Evolutionary conservation across 2,329 filamentous ascomycete genomes (phyloP).

Genomic region (Monosporascus sp.): DNA sequence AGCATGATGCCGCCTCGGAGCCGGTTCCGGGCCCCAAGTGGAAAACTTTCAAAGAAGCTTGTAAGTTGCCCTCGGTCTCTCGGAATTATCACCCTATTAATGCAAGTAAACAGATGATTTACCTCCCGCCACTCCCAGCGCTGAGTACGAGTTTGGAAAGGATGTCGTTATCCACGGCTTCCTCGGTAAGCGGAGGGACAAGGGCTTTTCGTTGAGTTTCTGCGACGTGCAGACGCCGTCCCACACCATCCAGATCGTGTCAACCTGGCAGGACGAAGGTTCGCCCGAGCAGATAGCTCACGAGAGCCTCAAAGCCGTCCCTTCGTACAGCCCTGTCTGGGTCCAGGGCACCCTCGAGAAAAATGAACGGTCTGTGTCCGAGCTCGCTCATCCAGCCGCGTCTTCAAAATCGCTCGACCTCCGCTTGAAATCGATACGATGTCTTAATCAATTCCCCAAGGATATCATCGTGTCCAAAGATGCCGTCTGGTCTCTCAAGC

Average conservation of each 20-base stretch:
- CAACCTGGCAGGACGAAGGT: slow-evolving; percentile 35
- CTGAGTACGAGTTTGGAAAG: slow-evolving; percentile 23
- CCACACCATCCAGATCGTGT: slow-evolving; percentile 34
- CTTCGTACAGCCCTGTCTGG: slow-evolving; percentile 47
- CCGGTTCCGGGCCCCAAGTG: slow-evolving; percentile 2
- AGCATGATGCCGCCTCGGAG: not conserved
- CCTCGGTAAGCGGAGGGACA: slow-evolving; percentile 60
- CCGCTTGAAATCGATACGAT: slow-evolving; percentile 53
- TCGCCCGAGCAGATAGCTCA: slow-evolving; percentile 30
- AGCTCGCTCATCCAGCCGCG: not conserved
- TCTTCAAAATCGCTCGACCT: slow-evolving; percentile 40
- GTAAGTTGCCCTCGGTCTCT: slow-evolving; percentile 12
- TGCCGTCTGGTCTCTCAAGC: slow-evolving; percentile 66
- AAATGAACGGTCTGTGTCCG: not conserved
- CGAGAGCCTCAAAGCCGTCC: slow-evolving; percentile 38
- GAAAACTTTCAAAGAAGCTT: slow-evolving; percentile 8
- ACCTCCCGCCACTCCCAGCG: not conserved
- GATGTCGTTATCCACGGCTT: slow-evolving; percentile 62
- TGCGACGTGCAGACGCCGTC: slow-evolving; percentile 42
- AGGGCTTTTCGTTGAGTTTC: slow-evolving; percentile 67
- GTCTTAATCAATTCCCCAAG: slow-evolving; percentile 67
- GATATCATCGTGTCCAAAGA: slow-evolving; percentile 72
- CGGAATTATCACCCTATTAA: not conserved
- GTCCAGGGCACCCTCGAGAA: slow-evolving; percentile 33
- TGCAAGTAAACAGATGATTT: slow-evolving; percentile 1